phyloP scores from a whole-genome alignment of 805 yeast species.

The Phaffomyces thermotolerans region DNA sequence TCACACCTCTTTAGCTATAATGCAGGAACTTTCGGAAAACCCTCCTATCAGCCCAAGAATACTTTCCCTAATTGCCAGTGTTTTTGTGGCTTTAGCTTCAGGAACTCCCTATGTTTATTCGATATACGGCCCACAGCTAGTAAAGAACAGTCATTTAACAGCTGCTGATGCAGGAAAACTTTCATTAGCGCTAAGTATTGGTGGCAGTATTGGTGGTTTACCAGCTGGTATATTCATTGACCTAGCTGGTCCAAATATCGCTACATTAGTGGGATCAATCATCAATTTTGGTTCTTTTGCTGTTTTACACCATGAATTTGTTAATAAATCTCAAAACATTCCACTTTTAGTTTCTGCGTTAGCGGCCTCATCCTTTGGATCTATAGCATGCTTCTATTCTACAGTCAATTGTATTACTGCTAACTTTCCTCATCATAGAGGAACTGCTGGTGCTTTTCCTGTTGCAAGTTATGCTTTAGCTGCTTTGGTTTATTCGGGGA shows the following conservation, averaged over 20 bases:
- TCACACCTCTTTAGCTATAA: background rate
- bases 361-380: constrained; percentile 55
- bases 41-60: constrained; percentile 11
- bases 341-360: constrained; percentile 41
- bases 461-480: constrained; percentile 50
- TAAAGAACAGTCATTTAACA: constrained; percentile 47
- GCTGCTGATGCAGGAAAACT: constrained; percentile 57
- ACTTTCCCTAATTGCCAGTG: constrained; percentile 15
- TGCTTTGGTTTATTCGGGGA: constrained; percentile 54
- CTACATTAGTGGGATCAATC: constrained; percentile 49
- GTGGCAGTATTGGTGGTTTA: constrained; percentile 62
- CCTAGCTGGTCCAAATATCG: constrained; percentile 44
- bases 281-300: constrained; percentile 49
- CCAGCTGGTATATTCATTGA: constrained; percentile 68
- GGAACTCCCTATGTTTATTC: constrained; percentile 76
- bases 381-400: constrained; percentile 52
- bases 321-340: constrained; percentile 32
- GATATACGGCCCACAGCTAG: constrained; percentile 67
- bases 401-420: constrained; percentile 41
- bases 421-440: constrained; percentile 66
- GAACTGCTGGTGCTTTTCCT: constrained; percentile 25
- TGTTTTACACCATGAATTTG: constrained; percentile 41
- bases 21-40: background rate
- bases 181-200: constrained; percentile 55
- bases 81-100: constrained; percentile 53